Evolutionary conservation across 257 asterid genomes (phyloP).

Genomic region (Solanum peruvianum): DNA sequence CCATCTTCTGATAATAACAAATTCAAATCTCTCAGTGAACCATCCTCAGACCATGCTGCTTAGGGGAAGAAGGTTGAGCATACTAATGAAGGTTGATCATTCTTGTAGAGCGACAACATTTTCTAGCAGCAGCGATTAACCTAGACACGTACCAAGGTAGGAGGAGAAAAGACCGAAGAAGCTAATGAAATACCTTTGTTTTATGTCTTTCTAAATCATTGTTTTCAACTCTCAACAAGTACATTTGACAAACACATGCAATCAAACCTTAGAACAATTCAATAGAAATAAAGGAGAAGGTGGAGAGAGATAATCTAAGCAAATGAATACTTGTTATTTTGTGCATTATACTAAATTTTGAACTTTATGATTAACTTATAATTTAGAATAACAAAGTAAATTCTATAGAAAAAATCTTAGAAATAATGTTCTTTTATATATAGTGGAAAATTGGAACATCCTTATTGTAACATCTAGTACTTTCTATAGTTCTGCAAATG

Average conservation of each 20-base stretch:
- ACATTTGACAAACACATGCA: background rate
- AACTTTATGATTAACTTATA: background rate
- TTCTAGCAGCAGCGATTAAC: slow-evolving; percentile 1
- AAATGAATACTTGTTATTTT: background rate
- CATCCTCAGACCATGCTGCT: background rate
- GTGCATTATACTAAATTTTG: background rate
- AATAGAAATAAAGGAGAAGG: background rate
- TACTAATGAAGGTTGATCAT: slow-evolving; percentile 10
- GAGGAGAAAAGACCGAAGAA: slow-evolving; percentile 28
- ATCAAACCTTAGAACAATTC: background rate
- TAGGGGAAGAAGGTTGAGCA: slow-evolving; percentile 17
- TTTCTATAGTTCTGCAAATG: background rate
- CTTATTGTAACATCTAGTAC: background rate
- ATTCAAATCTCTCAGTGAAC: background rate
- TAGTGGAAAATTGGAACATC: background rate
- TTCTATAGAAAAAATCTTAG: background rate
- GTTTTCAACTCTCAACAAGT: background rate
- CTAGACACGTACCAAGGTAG: background rate
- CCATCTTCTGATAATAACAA: background rate
- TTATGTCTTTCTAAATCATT: slow-evolving; percentile 26
- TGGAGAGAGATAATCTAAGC: background rate
- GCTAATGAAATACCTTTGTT: slow-evolving; percentile 37
- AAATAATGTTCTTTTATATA: background rate
- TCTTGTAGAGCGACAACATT: background rate
- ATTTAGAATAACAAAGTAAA: background rate